Conservation (phyloP, 139 green algal genomes). For the Chlamydomonas applanata region DNA sequence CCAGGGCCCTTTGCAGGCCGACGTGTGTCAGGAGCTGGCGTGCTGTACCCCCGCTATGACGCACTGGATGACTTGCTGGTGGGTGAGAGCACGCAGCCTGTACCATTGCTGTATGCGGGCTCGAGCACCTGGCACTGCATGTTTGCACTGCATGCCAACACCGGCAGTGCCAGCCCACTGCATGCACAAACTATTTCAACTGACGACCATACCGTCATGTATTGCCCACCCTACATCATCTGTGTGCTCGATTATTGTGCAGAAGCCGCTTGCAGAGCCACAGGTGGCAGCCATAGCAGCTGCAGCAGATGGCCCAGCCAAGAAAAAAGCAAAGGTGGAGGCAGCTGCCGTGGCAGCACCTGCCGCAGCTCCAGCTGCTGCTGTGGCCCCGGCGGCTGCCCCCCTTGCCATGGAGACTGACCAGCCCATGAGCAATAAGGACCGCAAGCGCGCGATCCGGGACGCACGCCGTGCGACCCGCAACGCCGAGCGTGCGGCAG, state of each 20-base stretch:
- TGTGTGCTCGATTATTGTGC: not conserved
- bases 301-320: not conserved
- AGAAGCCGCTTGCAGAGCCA: not conserved
- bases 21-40: not conserved
- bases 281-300: not conserved
- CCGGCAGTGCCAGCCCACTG: too few relatives aligned
- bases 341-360: not conserved
- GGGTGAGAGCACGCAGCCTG: not conserved
- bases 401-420: not conserved
- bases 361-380: not conserved
- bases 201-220: too few relatives aligned
- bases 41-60: slow-evolving; percentile 16
- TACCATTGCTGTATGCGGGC: not conserved
- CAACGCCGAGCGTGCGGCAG: slow-evolving; percentile 10
- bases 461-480: not conserved
- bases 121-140: too few relatives aligned
- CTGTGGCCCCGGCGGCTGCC: not conserved
- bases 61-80: slow-evolving; percentile 1
- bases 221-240: too few relatives aligned
- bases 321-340: not conserved
- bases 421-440: slow-evolving; percentile 1
- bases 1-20: slow-evolving; percentile 3
- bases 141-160: not conserved
- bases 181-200: too few relatives aligned
- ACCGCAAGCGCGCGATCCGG: slow-evolving; percentile 3